A percentile compares a stretch with the other conserved stretches of the same genome.
These are phyloP conservation scores for Aspergillus sp. DNA, from an alignment of 2,329 filamentous ascomycete genomes.

Conservation along the genomic window DNA sequence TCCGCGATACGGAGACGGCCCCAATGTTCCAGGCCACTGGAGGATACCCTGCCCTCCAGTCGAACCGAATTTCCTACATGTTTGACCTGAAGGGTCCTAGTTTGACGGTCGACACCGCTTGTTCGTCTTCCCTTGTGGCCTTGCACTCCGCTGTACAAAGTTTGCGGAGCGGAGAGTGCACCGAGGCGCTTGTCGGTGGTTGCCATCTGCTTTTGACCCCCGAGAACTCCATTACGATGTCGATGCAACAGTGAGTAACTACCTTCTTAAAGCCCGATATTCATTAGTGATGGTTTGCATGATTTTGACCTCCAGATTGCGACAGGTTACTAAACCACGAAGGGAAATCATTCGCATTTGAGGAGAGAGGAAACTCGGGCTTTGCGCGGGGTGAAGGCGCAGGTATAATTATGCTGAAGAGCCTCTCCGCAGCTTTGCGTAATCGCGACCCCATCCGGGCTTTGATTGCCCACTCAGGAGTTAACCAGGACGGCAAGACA, in stretches of 20 bases:
- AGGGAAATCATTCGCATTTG: constrained; percentile 41
- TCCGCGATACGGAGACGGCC: constrained; percentile 24
- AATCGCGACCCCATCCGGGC: constrained; percentile 56
- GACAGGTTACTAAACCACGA: constrained; percentile 46
- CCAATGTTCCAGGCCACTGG: constrained; percentile 25
- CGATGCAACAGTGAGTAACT: not conserved
- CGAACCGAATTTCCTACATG: constrained; percentile 33
- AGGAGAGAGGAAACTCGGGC: constrained; percentile 58
- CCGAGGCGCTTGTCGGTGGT: constrained; percentile 28
- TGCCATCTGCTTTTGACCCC: constrained; percentile 42
- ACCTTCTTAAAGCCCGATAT: constrained; percentile 15
- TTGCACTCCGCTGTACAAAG: constrained; percentile 29
- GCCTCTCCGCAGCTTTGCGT: constrained; percentile 55
- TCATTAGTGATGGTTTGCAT: not conserved
- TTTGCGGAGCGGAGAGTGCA: constrained; percentile 14
- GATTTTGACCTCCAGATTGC: constrained; percentile 46
- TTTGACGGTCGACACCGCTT: constrained; percentile 31
- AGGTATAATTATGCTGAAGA: constrained; percentile 61
- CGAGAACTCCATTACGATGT: constrained; percentile 24
- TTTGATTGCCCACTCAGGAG: constrained; percentile 35
- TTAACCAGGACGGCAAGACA: constrained; percentile 40
- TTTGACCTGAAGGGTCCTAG: constrained; percentile 32
- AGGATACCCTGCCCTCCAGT: constrained; percentile 13
- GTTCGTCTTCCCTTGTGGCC: constrained; percentile 25
- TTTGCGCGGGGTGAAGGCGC: constrained; percentile 67